Conservation (phyloP, 2,329 filamentous ascomycete species). For the Ophiosphaerella narmari region DNA sequence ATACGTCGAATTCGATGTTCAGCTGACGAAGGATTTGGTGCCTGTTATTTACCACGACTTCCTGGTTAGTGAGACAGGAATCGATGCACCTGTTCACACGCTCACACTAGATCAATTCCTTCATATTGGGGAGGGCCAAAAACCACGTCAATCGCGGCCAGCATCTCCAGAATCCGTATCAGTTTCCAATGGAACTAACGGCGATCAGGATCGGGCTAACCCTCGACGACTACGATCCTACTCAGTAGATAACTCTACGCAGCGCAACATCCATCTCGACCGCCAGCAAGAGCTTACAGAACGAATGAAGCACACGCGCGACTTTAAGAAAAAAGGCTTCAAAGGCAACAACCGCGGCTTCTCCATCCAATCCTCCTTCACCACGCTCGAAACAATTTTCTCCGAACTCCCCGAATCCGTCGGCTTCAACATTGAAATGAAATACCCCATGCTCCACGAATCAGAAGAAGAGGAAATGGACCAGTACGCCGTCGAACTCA, state of each 20-base stretch:
- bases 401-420: constrained; percentile 77
- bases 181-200: constrained; percentile 17
- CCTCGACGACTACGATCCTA: constrained; percentile 58
- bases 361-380: constrained; percentile 95
- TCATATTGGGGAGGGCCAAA: constrained; percentile 71
- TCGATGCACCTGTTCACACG: constrained; percentile 94
- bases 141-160: constrained; percentile 53
- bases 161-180: constrained; percentile 48
- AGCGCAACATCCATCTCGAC: constrained; percentile 47
- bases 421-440: constrained; percentile 99
- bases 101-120: constrained; percentile 95
- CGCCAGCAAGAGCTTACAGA: constrained; percentile 66
- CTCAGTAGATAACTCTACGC: constrained; percentile 59
- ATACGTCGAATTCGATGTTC: constrained; percentile 81
- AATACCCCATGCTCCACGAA: constrained; percentile 98
- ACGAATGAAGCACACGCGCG: constrained; percentile 94
- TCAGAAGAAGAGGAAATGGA: constrained; percentile 96
- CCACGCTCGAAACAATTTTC: constrained; percentile 93
- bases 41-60: constrained; percentile 99
- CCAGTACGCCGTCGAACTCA: constrained; percentile 91
- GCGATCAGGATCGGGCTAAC: constrained; percentile 18
- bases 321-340: constrained; percentile 93
- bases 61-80: constrained; percentile 94
- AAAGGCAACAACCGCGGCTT: constrained; percentile 94
- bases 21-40: constrained; percentile 97